Base-by-base conservation (phyloP, 108 stramenopile genomes). In the Fragilariopsis cylindrus region DNA sequence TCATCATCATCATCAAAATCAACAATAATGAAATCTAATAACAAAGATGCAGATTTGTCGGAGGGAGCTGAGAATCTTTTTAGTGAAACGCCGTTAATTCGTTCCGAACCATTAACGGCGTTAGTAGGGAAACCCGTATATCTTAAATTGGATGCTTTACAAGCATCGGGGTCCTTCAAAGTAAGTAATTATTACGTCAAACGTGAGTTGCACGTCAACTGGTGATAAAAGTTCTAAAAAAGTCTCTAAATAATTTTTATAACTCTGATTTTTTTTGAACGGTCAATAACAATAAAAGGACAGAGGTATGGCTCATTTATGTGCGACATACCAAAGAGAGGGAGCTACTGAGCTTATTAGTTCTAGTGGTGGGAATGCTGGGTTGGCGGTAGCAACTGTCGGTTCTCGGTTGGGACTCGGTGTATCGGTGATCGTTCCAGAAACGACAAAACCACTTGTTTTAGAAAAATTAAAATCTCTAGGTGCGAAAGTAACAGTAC, bases 401-500 rank as follows among this genome's bases (percentile, higher is more conserved):
- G 93, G 83, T 3, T 66, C 64, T 19, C 67, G 73, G 45, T 74
- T 94, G 56, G 84, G 80, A 41, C 84, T 94, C 79, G 58, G 65
- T 2, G 92, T 91, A 1, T 68, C 69, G 7, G 94, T 97, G 16
- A 79, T 95, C 15, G 94, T 97, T 47, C 95, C 97, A 3, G 66
- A 82, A 67, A 96, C 94, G 18, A 97, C 97, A 30, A 93, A 93
- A 70, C 83, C 87, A 18, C 47, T 94, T 43, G 93, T 97, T 52
- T 72, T 95, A 46, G 83, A 76, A 19, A 94, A 94, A 65, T 53
- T 96, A n/a, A 60, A 84, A 41, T 71, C 86, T 0, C 74, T 91
- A n/a, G 94, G 94, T 15, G 97, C 97, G 6, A 71, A 84, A 3
- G 94, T 97, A 2, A 87, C 88, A 12, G 80, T 96, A n/a, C 81